Conservation (phyloP, 164 flowering plant genomes). For the Stephania japonica region DNA sequence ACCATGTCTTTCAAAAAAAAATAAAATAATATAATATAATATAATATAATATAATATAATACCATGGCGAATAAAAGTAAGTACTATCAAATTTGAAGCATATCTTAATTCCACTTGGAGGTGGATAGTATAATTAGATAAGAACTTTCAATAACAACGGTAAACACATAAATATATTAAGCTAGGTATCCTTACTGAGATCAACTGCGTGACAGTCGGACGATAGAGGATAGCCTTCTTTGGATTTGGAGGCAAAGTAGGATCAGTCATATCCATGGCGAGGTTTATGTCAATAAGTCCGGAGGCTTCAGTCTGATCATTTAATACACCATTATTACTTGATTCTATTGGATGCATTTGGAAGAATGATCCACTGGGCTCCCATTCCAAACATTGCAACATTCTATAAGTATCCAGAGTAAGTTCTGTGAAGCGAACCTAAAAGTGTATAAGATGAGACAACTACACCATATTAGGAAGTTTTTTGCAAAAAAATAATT, state of each 20-base stretch:
- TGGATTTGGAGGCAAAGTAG: conserved; percentile 85
- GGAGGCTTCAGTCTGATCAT: conserved; percentile 63
- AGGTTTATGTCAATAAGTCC: conserved; percentile 81
- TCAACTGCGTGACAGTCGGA: conserved; percentile 72
- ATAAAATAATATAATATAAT: too few species aligned
- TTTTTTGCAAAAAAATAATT: background rate
- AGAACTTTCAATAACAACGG: background rate
- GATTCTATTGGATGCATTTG: conserved; percentile 51
- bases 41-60: too few species aligned
- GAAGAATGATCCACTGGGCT: conserved; percentile 80
- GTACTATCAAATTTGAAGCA: background rate
- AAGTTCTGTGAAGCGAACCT: conserved; percentile 93
- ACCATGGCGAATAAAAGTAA: background rate
- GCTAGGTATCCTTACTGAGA: conserved; percentile 57
- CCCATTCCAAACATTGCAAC: conserved; percentile 98
- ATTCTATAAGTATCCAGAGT: conserved; percentile 87
- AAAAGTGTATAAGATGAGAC: conserved; percentile 21
- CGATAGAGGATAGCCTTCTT: conserved; percentile 80
- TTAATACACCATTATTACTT: conserved; percentile 44
- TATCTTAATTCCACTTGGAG: background rate
- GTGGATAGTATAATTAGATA: background rate
- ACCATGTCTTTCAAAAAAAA: too few species aligned
- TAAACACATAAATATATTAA: background rate
- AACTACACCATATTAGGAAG: background rate
- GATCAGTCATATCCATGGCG: conserved; percentile 72